Evolutionary conservation across 306 rosid genomes (phyloP).

Genomic region (Leucaena leucocephala): DNA sequence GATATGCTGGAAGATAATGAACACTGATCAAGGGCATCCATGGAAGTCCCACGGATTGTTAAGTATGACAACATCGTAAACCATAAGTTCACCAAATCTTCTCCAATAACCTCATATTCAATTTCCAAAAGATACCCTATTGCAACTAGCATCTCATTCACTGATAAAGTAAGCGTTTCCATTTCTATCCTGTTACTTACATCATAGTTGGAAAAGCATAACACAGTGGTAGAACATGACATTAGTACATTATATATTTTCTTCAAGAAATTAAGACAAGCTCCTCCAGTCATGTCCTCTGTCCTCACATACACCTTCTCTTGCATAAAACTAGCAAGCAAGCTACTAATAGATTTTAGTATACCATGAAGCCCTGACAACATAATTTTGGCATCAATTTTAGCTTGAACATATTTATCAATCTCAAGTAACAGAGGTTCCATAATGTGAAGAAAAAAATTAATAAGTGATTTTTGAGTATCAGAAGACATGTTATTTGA

Average conservation of each 20-base stretch:
- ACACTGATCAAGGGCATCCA: constrained; percentile 40
- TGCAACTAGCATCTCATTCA: constrained; percentile 60
- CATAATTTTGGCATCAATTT: constrained; percentile 40
- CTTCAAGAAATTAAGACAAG: constrained; percentile 73
- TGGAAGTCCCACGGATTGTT: constrained; percentile 48
- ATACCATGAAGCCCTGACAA: constrained; percentile 53
- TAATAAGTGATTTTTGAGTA: constrained; percentile 64
- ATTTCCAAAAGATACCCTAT: constrained; percentile 76
- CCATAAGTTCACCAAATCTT: constrained; percentile 75
- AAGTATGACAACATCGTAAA: constrained; percentile 60
- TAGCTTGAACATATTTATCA: constrained; percentile 39
- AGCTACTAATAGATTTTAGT: constrained; percentile 63
- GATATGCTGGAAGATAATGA: constrained; percentile 51
- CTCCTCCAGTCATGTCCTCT: constrained; percentile 74
- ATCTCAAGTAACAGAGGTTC: constrained; percentile 74
- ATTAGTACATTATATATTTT: constrained; percentile 55
- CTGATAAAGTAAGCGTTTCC: constrained; percentile 45
- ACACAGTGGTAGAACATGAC: constrained; percentile 52
- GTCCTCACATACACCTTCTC: constrained; percentile 83
- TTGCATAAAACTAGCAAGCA: constrained; percentile 73
- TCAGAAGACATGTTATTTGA: constrained; percentile 50
- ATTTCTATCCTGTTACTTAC: constrained; percentile 34
- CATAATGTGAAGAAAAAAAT: constrained; percentile 71
- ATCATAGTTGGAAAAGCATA: constrained; percentile 46
- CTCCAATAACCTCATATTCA: constrained; percentile 80